These are phyloP conservation scores for Paraphysoderma sedebokerense DNA, from an alignment of 371 early-diverging fungal genomes.

Conservation along the genomic window DNA sequence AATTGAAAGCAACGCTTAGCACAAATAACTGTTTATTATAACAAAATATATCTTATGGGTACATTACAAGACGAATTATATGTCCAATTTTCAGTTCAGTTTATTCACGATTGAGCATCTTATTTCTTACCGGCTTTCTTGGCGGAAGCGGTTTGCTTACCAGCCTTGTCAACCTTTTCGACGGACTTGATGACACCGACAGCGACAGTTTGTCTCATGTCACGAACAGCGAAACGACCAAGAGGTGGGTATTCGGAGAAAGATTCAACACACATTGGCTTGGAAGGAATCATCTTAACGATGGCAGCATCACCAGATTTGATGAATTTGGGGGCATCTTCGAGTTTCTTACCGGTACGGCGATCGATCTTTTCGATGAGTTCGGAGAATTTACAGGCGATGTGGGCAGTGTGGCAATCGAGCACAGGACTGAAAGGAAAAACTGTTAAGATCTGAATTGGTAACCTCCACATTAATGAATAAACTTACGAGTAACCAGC, in stretches of 20 bases:
- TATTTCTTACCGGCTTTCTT: slow-evolving; percentile 50
- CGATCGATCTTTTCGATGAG: slow-evolving; percentile 89
- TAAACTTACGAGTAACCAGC: slow-evolving; percentile 33
- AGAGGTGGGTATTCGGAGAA: slow-evolving; percentile 84
- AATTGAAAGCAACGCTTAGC: no score
- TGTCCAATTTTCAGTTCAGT: no score
- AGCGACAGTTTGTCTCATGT: slow-evolving; percentile 85
- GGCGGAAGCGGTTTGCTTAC: slow-evolving; percentile 26
- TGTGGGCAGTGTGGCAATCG: slow-evolving; percentile 95
- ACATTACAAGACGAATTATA: no score
- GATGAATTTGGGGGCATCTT: slow-evolving; percentile 81
- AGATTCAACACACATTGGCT: slow-evolving; percentile 93
- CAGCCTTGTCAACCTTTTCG: slow-evolving; percentile 60
- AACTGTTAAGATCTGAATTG: slow-evolving; percentile 6
- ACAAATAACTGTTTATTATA: no score
- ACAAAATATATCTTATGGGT: no score
- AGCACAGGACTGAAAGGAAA: slow-evolving; percentile 84
- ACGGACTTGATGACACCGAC: slow-evolving; percentile 93
- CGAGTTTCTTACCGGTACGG: slow-evolving; percentile 80
- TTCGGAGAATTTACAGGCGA: slow-evolving; percentile 86
- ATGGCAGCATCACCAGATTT: slow-evolving; percentile 89
- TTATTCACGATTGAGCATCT: no score
- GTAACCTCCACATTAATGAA: neutral
- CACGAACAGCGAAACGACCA: slow-evolving; percentile 95
- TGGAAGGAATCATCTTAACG: slow-evolving; percentile 85